phyloP scores from a whole-genome alignment of 768 basidiomycete species.

The Pleurotus tuoliensis region DNA sequence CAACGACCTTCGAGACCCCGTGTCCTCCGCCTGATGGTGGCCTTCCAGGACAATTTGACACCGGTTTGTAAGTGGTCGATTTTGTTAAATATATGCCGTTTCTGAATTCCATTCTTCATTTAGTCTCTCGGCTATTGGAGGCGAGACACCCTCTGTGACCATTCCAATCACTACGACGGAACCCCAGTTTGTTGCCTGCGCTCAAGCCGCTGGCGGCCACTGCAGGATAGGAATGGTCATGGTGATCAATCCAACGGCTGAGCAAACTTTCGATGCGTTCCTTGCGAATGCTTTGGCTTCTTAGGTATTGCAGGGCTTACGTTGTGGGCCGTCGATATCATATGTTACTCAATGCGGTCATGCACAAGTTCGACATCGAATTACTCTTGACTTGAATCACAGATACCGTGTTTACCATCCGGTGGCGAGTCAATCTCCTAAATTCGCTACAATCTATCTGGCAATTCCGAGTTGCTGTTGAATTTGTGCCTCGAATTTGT shows the following conservation, averaged over 20 bases:
- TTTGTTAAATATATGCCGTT: not conserved
- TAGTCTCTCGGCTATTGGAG: constrained; percentile 14
- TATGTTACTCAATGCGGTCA: too few species aligned
- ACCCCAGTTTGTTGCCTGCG: constrained; percentile 18
- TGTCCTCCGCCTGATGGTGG: constrained; percentile 18
- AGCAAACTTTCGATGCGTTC: constrained; percentile 11
- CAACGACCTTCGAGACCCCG: constrained; percentile 13
- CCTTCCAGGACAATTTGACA: constrained; percentile 14
- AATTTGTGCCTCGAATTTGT: not conserved
- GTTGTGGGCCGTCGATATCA: too few species aligned
- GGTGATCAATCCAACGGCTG: constrained; percentile 13
- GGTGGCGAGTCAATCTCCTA: not conserved
- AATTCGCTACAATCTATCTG: not conserved
- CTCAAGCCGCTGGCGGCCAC: constrained; percentile 13
- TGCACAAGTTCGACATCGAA: not conserved
- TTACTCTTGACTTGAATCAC: not conserved
- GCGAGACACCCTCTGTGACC: constrained; percentile 5
- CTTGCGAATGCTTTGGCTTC: constrained; percentile 8
- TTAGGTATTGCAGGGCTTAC: not conserved
- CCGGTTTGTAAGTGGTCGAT: constrained; percentile 13
- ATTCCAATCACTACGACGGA: constrained; percentile 12
- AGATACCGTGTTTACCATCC: not conserved
- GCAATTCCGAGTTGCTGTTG: not conserved
- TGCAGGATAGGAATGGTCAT: constrained; percentile 16
- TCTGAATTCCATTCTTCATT: not conserved